Conservation (phyloP, 23 red algal genomes). For the Gracilaria caudata region DNA sequence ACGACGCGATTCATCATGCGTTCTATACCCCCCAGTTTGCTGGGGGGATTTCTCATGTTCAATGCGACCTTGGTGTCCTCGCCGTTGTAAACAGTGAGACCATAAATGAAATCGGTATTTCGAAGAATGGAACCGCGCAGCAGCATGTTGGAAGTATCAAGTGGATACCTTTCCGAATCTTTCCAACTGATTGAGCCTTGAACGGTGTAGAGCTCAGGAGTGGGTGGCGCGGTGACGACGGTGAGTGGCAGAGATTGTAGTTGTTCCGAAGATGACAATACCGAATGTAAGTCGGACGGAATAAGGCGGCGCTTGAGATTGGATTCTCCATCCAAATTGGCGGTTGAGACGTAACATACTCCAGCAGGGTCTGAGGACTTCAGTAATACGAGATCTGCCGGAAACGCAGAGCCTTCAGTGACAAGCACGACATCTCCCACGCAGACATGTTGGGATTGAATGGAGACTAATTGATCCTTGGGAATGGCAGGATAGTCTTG, state of each 20-base stretch:
- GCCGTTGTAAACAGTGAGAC: conserved; percentile 74
- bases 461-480: background rate
- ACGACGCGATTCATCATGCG: conserved; percentile 85
- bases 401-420: conserved; percentile 53
- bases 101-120: conserved; percentile 83
- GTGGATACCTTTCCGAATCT: background rate
- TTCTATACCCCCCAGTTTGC: conserved; percentile 84
- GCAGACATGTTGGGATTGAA: conserved; percentile 31
- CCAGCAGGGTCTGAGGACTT: conserved; percentile 32
- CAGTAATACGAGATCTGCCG: conserved; percentile 70
- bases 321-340: conserved; percentile 89
- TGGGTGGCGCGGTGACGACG: conserved; percentile 34
- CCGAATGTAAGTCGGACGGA: conserved; percentile 25
- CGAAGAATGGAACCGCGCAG: conserved; percentile 77
- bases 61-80: conserved; percentile 77
- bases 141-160: conserved; percentile 72
- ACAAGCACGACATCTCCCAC: conserved; percentile 88
- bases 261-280: background rate
- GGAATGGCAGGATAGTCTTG: background rate
- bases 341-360: conserved; percentile 83
- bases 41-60: conserved; percentile 82
- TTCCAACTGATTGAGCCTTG: conserved; percentile 9
- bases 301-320: conserved; percentile 85
- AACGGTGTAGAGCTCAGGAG: conserved; percentile 47
- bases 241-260: conserved; percentile 29